These are phyloP conservation scores for Byssothecium circinans DNA, from an alignment of 2,329 filamentous ascomycete genomes.

Conservation along the genomic window DNA sequence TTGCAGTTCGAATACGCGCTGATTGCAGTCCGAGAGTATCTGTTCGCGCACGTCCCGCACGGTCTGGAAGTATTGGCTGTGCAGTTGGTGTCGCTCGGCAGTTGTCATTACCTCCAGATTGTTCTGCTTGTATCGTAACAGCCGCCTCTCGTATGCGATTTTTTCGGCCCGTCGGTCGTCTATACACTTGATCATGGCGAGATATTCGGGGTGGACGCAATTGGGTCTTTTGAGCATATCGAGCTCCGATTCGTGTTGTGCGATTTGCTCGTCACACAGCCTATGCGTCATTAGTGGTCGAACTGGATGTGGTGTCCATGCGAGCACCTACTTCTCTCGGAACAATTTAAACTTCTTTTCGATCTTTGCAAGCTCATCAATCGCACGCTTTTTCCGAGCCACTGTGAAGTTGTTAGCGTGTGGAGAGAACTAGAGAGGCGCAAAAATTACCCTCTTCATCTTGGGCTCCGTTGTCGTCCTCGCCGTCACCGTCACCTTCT, in stretches of 20 bases:
- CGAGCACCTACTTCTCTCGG: slow-evolving; percentile 67
- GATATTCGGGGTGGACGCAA: slow-evolving; percentile 82
- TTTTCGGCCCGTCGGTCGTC: slow-evolving; percentile 81
- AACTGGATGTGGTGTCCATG: slow-evolving; percentile 1
- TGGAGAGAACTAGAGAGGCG: neutral
- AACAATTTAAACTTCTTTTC: slow-evolving; percentile 89
- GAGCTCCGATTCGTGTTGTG: slow-evolving; percentile 72
- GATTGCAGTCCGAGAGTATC: slow-evolving; percentile 77
- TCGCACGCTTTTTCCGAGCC: slow-evolving; percentile 75
- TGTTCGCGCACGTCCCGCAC: slow-evolving; percentile 81
- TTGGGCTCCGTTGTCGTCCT: slow-evolving; percentile 37
- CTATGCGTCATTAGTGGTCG: slow-evolving; percentile 51
- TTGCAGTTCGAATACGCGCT: slow-evolving; percentile 91
- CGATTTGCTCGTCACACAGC: slow-evolving; percentile 84
- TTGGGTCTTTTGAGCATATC: slow-evolving; percentile 60
- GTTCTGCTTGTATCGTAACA: slow-evolving; percentile 72
- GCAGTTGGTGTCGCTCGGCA: slow-evolving; percentile 80
- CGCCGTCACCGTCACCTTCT: slow-evolving; percentile 51
- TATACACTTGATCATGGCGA: slow-evolving; percentile 86
- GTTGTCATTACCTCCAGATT: slow-evolving; percentile 71
- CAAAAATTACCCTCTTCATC: slow-evolving; percentile 42
- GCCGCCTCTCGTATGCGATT: slow-evolving; percentile 71
- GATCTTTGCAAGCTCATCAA: slow-evolving; percentile 76
- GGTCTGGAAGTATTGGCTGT: slow-evolving; percentile 87
- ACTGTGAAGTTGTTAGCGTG: slow-evolving; percentile 51